A percentile compares a stretch with the other conserved stretches of the same genome.
phyloP scores from a whole-genome alignment of 2,329 filamentous ascomycete genomes.

The Thelonectria olida region DNA sequence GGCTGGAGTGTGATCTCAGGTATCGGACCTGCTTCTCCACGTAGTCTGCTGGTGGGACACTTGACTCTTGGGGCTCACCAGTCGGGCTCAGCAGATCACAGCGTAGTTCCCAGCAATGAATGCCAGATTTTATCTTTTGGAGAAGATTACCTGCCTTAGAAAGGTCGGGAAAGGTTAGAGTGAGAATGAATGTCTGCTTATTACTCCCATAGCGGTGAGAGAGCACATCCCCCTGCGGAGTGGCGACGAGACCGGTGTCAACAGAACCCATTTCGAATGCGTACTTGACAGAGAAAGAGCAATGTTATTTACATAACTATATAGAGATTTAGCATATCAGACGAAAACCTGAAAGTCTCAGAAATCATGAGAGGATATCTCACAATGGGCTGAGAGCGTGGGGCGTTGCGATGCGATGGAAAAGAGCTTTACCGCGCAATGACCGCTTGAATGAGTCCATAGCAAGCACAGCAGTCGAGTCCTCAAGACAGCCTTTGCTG shows the following conservation, averaged over 20 bases:
- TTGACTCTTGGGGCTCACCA: neutral
- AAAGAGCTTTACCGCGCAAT: conserved; percentile 12
- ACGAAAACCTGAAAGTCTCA: neutral
- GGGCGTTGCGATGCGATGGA: neutral
- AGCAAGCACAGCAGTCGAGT: too few species aligned
- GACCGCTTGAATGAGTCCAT: neutral
- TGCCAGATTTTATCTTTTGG: neutral
- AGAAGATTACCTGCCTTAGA: neutral
- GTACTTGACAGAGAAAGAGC: neutral
- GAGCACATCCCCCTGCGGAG: neutral
- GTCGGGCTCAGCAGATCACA: neutral
- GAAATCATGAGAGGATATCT: neutral
- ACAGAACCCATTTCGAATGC: neutral
- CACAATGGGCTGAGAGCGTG: neutral
- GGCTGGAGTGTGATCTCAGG: conserved; percentile 1
- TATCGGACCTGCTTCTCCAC: conserved; percentile 2
- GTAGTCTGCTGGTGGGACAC: neutral
- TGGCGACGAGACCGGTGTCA: neutral
- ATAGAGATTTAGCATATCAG: neutral
- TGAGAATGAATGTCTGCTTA: neutral
- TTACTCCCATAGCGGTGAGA: neutral
- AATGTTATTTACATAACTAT: neutral
- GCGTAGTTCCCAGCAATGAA: conserved; percentile 7
- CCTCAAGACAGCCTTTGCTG: too few species aligned
- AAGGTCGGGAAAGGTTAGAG: conserved; percentile 10